These are phyloP conservation scores for Penicillium sp. DNA, from an alignment of 2,329 filamentous ascomycete genomes.

Conservation along the genomic window DNA sequence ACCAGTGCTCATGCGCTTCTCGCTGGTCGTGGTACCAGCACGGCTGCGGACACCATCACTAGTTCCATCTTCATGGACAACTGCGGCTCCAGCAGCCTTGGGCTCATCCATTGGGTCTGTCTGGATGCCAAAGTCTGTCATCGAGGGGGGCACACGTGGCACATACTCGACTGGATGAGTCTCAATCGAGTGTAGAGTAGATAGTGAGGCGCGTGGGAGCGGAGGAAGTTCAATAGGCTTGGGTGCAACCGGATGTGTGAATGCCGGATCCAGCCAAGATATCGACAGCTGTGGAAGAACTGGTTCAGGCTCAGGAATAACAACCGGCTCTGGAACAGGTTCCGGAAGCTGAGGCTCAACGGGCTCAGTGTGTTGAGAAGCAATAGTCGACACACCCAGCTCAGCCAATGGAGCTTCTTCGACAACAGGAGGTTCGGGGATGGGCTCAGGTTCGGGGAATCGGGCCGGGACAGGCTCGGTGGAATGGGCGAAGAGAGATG, in stretches of 20 bases:
- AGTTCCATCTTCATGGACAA: slow-evolving; percentile 61
- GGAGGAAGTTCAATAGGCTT: slow-evolving; percentile 17
- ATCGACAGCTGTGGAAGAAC: slow-evolving; percentile 24
- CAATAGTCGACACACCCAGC: slow-evolving; percentile 32
- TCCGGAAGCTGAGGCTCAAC: slow-evolving; percentile 17
- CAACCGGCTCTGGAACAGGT: slow-evolving; percentile 13
- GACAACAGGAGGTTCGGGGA: slow-evolving; percentile 10
- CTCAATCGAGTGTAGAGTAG: slow-evolving; percentile 43
- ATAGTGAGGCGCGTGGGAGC: slow-evolving; percentile 34
- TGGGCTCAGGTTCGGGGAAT: slow-evolving; percentile 15
- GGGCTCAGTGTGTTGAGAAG: slow-evolving; percentile 28
- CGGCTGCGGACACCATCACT: slow-evolving; percentile 46
- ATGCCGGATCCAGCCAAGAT: slow-evolving; percentile 25
- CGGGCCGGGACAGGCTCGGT: slow-evolving; percentile 24
- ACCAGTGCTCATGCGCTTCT: slow-evolving; percentile 29
- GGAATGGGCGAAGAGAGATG: slow-evolving; percentile 18
- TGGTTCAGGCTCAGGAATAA: slow-evolving; percentile 14
- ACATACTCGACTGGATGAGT: slow-evolving; percentile 42
- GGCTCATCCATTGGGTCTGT: slow-evolving; percentile 21
- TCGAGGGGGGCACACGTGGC: slow-evolving; percentile 24
- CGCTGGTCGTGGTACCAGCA: slow-evolving; percentile 32
- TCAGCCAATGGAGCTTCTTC: slow-evolving; percentile 16
- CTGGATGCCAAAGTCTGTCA: slow-evolving; percentile 21
- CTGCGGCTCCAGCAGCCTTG: slow-evolving; percentile 33
- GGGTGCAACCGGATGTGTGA: slow-evolving; percentile 32